phyloP scores from a whole-genome alignment of 495 filamentous ascomycete species.

The Annulohypoxylon maeteangense region DNA sequence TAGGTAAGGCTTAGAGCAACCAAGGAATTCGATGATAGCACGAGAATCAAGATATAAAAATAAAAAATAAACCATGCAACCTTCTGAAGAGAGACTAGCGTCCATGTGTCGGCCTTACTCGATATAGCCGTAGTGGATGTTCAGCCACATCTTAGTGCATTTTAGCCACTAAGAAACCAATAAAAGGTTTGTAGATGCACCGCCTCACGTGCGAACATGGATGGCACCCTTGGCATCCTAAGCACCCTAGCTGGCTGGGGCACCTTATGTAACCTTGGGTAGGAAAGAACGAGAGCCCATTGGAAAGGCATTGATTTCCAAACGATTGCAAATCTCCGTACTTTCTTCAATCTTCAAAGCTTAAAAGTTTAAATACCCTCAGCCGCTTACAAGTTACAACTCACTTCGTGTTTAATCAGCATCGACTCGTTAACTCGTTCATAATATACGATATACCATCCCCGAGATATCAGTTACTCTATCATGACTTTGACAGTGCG shows the following conservation, averaged over 20 bases:
- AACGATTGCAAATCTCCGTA: slow-evolving; percentile 44
- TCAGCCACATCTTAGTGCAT: slow-evolving; percentile 32
- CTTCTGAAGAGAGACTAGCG: slow-evolving; percentile 21
- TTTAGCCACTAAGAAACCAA: slow-evolving; percentile 17
- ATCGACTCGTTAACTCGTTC: not conserved
- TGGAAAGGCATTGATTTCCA: slow-evolving; percentile 31
- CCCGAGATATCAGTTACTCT: not conserved
- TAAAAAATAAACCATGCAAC: slow-evolving; percentile 6
- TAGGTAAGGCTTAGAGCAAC: not conserved
- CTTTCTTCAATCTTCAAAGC: slow-evolving; percentile 15
- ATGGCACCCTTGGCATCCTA: not conserved
- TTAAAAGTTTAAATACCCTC: slow-evolving; percentile 33
- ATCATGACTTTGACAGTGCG: slow-evolving; percentile 24
- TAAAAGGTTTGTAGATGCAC: slow-evolving; percentile 4
- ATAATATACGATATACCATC: not conserved
- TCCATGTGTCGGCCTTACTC: slow-evolving; percentile 15
- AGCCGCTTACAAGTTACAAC: slow-evolving; percentile 13
- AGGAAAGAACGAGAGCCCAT: slow-evolving; percentile 12
- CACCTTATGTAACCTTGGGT: slow-evolving; percentile 18
- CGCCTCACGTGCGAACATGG: slow-evolving; percentile 20
- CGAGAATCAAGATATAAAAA: slow-evolving; percentile 11
- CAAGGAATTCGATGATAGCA: not conserved
- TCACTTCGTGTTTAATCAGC: not conserved
- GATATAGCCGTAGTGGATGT: not conserved
- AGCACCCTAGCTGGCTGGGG: too few relatives aligned